Evolutionary conservation across 2,329 filamentous ascomycete species (phyloP), one percentile per base, ranked within the genome.

Genomic region (Zymoseptoria tritici): DNA sequence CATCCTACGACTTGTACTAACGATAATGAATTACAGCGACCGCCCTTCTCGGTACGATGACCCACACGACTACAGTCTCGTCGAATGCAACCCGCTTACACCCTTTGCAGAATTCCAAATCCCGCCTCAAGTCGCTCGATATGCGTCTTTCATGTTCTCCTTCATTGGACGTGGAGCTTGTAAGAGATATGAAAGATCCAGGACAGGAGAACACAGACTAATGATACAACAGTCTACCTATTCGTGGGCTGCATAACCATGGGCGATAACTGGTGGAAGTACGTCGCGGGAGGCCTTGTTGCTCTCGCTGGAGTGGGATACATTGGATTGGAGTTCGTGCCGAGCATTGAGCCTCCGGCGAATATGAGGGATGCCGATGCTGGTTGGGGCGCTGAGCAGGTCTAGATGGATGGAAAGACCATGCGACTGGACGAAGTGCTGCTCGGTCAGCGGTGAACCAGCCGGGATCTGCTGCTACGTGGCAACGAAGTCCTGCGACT

Each of bases 101-200:
- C 20, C n/a, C 20, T 8, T 6, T 49, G 42, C 67, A 77, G 94
- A 99, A 78, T 96, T 97, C 80, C 89, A 96, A 77, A 93, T 97
- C 69, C 93, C 94, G 55, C 90, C 92, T 61, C 92, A 96, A 75
- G 83, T 96, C 57, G 88, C 91, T 60, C 88, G 91, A 78, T 96
- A 97, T 80, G 93, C 91, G 57, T 96, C 91, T 9, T 99, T 99
- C 81, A 87, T 97, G 77, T 97, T 97, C 81, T 96, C 90, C 60
- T 97, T 99, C 82, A 79, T 97, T 68, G 94, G 94, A 63, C 91
- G 94, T 73, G 94, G 94, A 77, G 82, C 91, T 74, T 97, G 92
- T 96, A 85, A 78, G 91, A 16, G 49, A 53, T 56, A 9, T 42
- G 11, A 9, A 51, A 6, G 26, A 16, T 19, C 24, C 20, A 16